Evolutionary conservation across 345 rosid genomes (phyloP), one percentile per base, ranked within the genome.

Genomic region (Leavenworthia alabamica): DNA sequence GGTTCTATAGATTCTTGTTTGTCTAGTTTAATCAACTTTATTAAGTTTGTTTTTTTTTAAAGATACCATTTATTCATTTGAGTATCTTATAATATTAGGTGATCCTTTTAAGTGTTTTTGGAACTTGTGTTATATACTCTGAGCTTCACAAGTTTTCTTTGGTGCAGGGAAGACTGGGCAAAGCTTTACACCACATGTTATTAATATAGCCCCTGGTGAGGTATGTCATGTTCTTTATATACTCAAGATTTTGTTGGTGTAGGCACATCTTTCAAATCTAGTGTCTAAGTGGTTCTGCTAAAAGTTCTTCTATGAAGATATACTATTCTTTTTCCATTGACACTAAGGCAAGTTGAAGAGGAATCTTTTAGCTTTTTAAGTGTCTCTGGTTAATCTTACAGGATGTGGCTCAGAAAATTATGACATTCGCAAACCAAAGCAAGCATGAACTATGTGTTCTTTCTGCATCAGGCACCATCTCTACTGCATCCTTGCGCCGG

Each of bases 401-500:
- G 99, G 96, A 93, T 67, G 92, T 89, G 60, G 76, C 68, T 29
- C 92, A 89, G 78, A 93, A 84, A 60, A 72, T 89, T 48, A 62
- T 80, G 88, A 12, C 70, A 60, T 89, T 89, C 71, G 70, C 84
- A 78, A 83, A 83, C 73, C 88, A 89, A 79, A 79, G 88, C 74
- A 87, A 80, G 73, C 88, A 85, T 28, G 96, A 93, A 61, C 66
- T 86, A 44, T 93, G 96, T 41, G 78, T 93, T 62, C 75, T 93
- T 11, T 93, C 99, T 71, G 97, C 96, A 39, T 85, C 90, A 43
- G 96, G 99, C 61, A 64, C 90, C 31, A 77, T 93, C 61, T 80
- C 90, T 53, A 89, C 67, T 68, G 96, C 75, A 61, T 80, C 96
- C 48, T 85, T 93, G 48, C 84, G 85, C 61, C 97, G 89, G 66